Percentiles rank a stretch among this genome's conserved stretches.
Conservation (phyloP, 352 stramenopile genomes). For the Phytophthora sansomeana region DNA sequence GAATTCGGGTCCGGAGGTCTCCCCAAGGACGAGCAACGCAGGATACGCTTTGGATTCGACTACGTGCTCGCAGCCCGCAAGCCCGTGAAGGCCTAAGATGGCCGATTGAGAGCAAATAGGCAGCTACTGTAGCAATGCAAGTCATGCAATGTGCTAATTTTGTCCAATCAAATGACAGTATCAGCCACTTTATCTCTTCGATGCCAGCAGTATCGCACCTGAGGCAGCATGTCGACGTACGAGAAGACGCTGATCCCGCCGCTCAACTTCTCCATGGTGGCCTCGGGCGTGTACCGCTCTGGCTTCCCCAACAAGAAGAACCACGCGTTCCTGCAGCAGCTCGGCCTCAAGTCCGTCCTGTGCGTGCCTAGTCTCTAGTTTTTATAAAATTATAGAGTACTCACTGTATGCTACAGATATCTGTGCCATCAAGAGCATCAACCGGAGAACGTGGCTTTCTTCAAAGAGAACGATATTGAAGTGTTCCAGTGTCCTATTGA, state of each 20-base stretch:
- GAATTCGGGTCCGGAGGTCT: constrained; percentile 39
- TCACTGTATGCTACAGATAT: constrained; percentile 47
- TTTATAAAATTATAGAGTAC: background rate
- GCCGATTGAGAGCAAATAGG: background rate
- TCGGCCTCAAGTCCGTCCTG: constrained; percentile 88
- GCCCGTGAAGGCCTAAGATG: constrained; percentile 2
- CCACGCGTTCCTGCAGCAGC: constrained; percentile 85
- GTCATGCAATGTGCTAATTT: no score
- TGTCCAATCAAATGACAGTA: constrained; percentile 24
- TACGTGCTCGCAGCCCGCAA: constrained; percentile 84
- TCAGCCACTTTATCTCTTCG: constrained; percentile 4
- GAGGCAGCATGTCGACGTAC: constrained; percentile 75
- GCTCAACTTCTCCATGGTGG: constrained; percentile 92
- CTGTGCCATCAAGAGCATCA: constrained; percentile 88
- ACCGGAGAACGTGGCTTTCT: constrained; percentile 83
- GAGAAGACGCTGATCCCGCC: constrained; percentile 90
- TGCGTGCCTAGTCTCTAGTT: constrained; percentile 45
- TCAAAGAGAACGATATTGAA: constrained; percentile 81
- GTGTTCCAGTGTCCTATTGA: constrained; percentile 89
- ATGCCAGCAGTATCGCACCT: constrained; percentile 8
- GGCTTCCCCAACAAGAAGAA: constrained; percentile 91
- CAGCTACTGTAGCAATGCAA: background rate
- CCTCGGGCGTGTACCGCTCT: constrained; percentile 88
- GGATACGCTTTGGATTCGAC: constrained; percentile 88
- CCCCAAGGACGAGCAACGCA: constrained; percentile 38